A percentile compares a stretch with the other conserved stretches of the same genome.
phyloP scores from a whole-genome alignment of 2,329 filamentous ascomycete species.

The Aspergillus sp. region DNA sequence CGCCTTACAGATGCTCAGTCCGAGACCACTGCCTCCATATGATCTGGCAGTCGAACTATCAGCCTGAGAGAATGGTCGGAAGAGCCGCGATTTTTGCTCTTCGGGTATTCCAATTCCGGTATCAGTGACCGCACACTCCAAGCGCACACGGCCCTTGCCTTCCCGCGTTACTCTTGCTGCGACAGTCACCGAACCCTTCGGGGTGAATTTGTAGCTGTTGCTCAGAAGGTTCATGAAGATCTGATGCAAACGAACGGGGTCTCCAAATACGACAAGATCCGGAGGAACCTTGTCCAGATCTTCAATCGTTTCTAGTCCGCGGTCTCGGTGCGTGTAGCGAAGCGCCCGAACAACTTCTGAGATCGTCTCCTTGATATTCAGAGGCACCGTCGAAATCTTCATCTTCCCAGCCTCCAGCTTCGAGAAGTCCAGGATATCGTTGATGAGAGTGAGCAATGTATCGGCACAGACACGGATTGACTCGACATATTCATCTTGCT shows the following conservation, averaged over 20 bases:
- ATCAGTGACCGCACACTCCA: conserved; percentile 84
- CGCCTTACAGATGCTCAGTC: conserved; percentile 90
- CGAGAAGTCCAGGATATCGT: conserved; percentile 87
- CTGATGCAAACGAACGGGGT: conserved; percentile 78
- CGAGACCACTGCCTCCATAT: conserved; percentile 87
- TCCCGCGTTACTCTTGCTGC: conserved; percentile 71
- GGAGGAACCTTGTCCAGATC: conserved; percentile 61
- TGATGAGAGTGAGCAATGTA: conserved; percentile 80
- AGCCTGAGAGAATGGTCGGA: conserved; percentile 89
- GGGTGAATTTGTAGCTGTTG: conserved; percentile 93
- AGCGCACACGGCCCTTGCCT: conserved; percentile 64
- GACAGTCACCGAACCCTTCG: conserved; percentile 80
- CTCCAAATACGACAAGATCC: conserved; percentile 71
- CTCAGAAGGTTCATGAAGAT: conserved; percentile 78
- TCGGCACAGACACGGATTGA: conserved; percentile 66
- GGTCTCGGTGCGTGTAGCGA: conserved; percentile 61
- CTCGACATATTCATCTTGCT: conserved; percentile 62
- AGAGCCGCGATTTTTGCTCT: conserved; percentile 74
- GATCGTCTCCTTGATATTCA: conserved; percentile 69
- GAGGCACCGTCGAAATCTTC: conserved; percentile 80
- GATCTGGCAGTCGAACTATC: conserved; percentile 86
- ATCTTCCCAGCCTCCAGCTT: conserved; percentile 84
- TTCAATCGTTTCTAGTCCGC: conserved; percentile 58
- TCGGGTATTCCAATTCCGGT: conserved; percentile 88
- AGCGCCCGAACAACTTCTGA: conserved; percentile 62